Base-by-base conservation (phyloP, 148 eudicot species). In the Euryodendron excelsum region DNA sequence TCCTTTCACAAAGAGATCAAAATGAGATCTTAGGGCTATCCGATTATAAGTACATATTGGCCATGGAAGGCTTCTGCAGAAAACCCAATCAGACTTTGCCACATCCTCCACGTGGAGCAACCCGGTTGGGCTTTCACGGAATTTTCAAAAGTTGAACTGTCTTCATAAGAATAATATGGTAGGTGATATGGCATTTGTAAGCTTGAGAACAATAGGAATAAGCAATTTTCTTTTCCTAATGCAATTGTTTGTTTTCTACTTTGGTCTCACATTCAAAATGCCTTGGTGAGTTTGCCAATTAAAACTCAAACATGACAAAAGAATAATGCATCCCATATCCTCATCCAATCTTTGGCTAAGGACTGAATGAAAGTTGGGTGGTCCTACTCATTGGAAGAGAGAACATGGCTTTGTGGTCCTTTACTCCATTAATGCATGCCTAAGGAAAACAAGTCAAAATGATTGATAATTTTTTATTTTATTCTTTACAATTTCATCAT, bases 191-290 rank as follows among this genome's bases (percentile, higher is more conserved):
- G 23, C 23, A 65, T 65, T 36, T 3, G 12, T 21, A 18, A 65
- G 70, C 3, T 63, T 63, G 39, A 63, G 67, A 36, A 31, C 41
- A 65, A 65, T 15, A 65, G 70, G 23, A 65, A 65, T 34, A 65
- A 65, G 70, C 45, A 34, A 3, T 5, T 34, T 65, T 13, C 4
- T 36, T 66, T 33, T 21, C 18, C 4, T n/a, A 68, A 41, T 68
- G 63, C 63, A 27, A 59, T 59, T 4, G 63, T 56, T 8, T 55
- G 25, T 55, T 0, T n/a, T n/a, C n/a, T 52, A 15, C 56, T 52
- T 0, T 5, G 56, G 61, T 28, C 21, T 56, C 61, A 56, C 61
- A n/a, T 56, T 56, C 9, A 56, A 56, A 36, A 10, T 21, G n/a
- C n/a, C n/a, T n/a, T n/a, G n/a, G n/a, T n/a, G 30, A 12, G 45